Evolutionary conservation across 2,329 filamentous ascomycete genomes (phyloP).

Genomic region (Septoria petroselini): DNA sequence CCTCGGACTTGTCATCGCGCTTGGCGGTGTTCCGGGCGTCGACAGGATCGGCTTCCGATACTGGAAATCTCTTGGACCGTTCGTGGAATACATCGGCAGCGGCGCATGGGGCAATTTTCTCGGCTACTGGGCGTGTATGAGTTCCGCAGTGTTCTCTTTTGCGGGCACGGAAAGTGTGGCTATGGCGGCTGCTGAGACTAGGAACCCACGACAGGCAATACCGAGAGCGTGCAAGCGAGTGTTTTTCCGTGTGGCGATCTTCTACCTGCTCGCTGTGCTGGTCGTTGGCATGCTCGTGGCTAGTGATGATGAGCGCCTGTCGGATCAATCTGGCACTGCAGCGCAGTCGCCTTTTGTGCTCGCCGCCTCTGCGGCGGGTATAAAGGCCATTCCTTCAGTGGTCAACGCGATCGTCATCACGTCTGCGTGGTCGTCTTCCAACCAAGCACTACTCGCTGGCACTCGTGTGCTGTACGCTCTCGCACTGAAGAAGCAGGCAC

Average conservation of each 20-base stretch:
- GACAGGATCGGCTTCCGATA: conserved; percentile 47
- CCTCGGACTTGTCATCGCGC: conserved; percentile 44
- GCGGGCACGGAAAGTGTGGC: conserved; percentile 29
- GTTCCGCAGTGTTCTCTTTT: conserved; percentile 27
- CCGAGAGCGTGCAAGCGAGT: conserved; percentile 28
- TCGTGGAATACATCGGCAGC: conserved; percentile 41
- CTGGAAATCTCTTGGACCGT: conserved; percentile 45
- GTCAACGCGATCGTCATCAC: conserved; percentile 68
- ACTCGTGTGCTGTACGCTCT: conserved; percentile 54
- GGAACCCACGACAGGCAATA: conserved; percentile 30
- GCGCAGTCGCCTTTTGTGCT: conserved; percentile 55
- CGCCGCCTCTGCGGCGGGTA: conserved; percentile 58
- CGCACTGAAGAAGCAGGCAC: conserved; percentile 64
- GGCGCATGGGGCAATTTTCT: conserved; percentile 42
- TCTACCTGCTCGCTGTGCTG: conserved; percentile 43
- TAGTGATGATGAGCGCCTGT: conserved; percentile 39
- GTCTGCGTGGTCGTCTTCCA: conserved; percentile 59
- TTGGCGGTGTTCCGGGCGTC: conserved; percentile 43
- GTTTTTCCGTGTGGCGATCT: conserved; percentile 33
- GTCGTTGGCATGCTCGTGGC: conserved; percentile 41
- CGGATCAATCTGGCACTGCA: conserved; percentile 36
- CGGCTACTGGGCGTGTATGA: conserved; percentile 40
- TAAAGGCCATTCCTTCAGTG: conserved; percentile 58
- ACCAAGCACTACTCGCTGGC: conserved; percentile 53
- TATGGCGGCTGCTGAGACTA: conserved; percentile 30